Base-by-base conservation (phyloP, 2,329 filamentous ascomycete genomes). In the Fusarium udum region DNA sequence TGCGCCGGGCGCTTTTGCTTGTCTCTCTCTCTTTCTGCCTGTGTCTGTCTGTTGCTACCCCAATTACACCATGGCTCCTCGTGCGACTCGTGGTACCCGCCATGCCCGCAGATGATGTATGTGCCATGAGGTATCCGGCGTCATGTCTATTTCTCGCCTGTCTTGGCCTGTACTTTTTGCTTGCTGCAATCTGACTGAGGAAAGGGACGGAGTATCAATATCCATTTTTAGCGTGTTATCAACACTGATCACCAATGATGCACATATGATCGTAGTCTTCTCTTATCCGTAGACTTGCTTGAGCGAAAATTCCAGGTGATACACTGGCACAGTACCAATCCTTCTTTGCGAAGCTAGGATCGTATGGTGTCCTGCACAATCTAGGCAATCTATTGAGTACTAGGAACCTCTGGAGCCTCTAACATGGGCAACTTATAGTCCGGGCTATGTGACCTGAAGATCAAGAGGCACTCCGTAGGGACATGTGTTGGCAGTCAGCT, bases 31-130 rank as follows among this genome's bases (percentile, higher is more conserved):
- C 52, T 34, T 36, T 37, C 72, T 70, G 65, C 32, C 67, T 45
- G 43, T 45, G 43, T 58, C 73, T 59, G 51, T 69, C 40, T 28
- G 28, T 61, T 59, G 67, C 51, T 61, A 57, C 73, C 67, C 43
- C 64, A 45, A 70, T 60, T 69, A 62, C 68, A 72, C 61, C 64
- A 70, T 61, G 46, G 43, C 37, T 71, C 57, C 51, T 59, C 65
- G 57, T 70, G 49, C 72, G 67, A 73, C 71, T 76, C 64, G 67
- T 63, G 74, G 74, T 78, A 78, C 76, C 70, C 69, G 75, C 74
- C 63, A 61, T 74, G 75, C 65, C 74, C 62, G 72, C 76, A 75
- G 61, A 74, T 66, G 65, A 68, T 73, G 71, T 78, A 78, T 75
- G 74, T 53, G 67, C 67, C 67, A 71, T 67, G 65, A 78, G 59